Percentiles rank a stretch among this genome's conserved stretches.
phyloP scores from a whole-genome alignment of 2,329 filamentous ascomycete species.

The Bimuria novae-zelandiae region DNA sequence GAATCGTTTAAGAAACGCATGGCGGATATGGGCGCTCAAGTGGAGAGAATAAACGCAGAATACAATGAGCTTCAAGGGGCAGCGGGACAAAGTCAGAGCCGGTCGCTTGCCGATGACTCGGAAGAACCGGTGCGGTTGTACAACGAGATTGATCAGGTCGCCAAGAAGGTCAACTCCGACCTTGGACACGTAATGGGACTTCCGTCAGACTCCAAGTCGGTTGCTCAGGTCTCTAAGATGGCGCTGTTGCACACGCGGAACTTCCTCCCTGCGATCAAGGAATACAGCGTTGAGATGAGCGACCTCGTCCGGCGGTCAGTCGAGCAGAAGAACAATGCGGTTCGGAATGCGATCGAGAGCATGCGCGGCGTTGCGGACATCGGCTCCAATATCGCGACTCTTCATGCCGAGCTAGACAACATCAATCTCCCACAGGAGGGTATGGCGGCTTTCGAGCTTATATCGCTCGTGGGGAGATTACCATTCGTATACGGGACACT shows the following conservation, averaged over 20 bases:
- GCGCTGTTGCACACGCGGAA: slow-evolving; percentile 67
- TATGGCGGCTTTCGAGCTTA: slow-evolving; percentile 76
- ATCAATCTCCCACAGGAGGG: slow-evolving; percentile 76
- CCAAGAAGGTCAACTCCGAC: slow-evolving; percentile 85
- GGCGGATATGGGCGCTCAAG: slow-evolving; percentile 46
- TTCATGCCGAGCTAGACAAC: slow-evolving; percentile 73
- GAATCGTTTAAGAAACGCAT: slow-evolving; percentile 65
- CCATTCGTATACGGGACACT: slow-evolving; percentile 91
- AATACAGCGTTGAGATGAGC: slow-evolving; percentile 62
- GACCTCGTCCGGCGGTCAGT: slow-evolving; percentile 57
- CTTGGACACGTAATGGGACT: slow-evolving; percentile 77
- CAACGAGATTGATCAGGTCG: slow-evolving; percentile 83
- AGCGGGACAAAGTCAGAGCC: slow-evolving; percentile 52
- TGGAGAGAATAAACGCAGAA: slow-evolving; percentile 48
- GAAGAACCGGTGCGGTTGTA: slow-evolving; percentile 71
- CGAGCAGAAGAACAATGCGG: slow-evolving; percentile 70
- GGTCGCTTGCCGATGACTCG: slow-evolving; percentile 61
- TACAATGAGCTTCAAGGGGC: slow-evolving; percentile 52
- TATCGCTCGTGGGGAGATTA: slow-evolving; percentile 79
- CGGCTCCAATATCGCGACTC: slow-evolving; percentile 72
- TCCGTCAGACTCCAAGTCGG: slow-evolving; percentile 66
- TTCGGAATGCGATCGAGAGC: slow-evolving; percentile 68
- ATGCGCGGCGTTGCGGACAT: slow-evolving; percentile 84
- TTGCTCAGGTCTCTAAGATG: slow-evolving; percentile 66
- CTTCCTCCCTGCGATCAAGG: slow-evolving; percentile 63